Percentiles rank a stretch among this genome's conserved stretches.
Evolutionary conservation across 768 basidiomycete genomes (phyloP).

Genomic region (Phaeotremella fagi): DNA sequence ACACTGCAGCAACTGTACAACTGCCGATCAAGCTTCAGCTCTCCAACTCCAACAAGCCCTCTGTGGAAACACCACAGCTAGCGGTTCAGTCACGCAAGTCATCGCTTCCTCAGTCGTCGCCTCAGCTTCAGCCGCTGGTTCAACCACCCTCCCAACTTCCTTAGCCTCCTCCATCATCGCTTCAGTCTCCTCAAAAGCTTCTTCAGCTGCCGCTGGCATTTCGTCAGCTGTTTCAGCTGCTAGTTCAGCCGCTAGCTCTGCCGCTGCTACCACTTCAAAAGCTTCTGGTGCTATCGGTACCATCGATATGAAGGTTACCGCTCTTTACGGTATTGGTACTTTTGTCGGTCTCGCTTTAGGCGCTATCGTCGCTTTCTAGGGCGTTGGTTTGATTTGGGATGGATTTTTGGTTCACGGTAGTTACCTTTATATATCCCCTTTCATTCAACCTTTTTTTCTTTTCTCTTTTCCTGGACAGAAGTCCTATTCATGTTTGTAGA

Average conservation of each 20-base stretch:
- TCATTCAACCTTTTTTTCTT: no score
- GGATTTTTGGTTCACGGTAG: no score
- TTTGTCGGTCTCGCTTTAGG: conserved; percentile 13
- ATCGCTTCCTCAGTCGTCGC: conserved; percentile 12
- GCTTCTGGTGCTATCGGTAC: conserved; percentile 6
- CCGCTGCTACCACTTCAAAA: conserved; percentile 8
- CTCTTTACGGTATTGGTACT: conserved; percentile 10
- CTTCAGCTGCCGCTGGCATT: not conserved
- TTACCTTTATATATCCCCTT: no score
- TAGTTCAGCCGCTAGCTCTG: not conserved
- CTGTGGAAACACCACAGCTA: conserved; percentile 20
- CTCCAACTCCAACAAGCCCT: conserved; percentile 32
- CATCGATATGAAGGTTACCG: conserved; percentile 3
- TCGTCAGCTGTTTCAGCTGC: not conserved
- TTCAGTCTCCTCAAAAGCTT: conserved; percentile 5
- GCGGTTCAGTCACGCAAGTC: conserved; percentile 27
- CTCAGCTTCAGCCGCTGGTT: conserved; percentile 10
- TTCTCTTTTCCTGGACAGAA: not conserved
- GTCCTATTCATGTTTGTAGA: not conserved
- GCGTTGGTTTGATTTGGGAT: no score
- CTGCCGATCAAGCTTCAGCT: conserved; percentile 33
- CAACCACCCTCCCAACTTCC: conserved; percentile 16
- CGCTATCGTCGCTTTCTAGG: conserved; percentile 5
- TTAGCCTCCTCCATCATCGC: conserved; percentile 9
- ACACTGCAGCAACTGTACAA: conserved; percentile 30